phyloP scores from a whole-genome alignment of 2,329 filamentous ascomycete species.

The Beauveria australis region DNA sequence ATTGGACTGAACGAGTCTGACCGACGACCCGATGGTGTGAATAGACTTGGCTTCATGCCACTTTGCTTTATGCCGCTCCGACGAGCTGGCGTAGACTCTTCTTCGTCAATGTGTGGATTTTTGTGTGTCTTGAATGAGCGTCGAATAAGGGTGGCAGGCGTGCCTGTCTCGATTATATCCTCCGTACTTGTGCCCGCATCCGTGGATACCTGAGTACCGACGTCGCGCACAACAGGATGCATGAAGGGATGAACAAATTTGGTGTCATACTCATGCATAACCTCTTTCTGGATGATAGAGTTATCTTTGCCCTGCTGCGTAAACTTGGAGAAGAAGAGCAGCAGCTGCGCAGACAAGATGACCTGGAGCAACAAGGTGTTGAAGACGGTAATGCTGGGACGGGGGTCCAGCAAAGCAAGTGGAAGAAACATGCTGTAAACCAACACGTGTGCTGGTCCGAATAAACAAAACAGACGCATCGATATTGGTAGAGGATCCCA shows the following conservation, averaged over 20 bases:
- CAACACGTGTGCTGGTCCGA: constrained; percentile 88
- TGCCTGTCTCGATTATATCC: constrained; percentile 41
- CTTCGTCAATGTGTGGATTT: constrained; percentile 70
- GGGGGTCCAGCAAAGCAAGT: constrained; percentile 62
- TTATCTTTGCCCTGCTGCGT: constrained; percentile 79
- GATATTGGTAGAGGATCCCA: constrained; percentile 90
- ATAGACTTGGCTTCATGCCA: constrained; percentile 32
- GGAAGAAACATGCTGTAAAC: constrained; percentile 87
- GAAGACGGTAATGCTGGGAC: constrained; percentile 78
- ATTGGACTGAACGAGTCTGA: constrained; percentile 28
- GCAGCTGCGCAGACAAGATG: constrained; percentile 69
- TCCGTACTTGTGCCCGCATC: constrained; percentile 33
- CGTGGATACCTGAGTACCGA: constrained; percentile 67
- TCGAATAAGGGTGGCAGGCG: constrained; percentile 55
- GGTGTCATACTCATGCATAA: constrained; percentile 89
- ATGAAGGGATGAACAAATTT: constrained; percentile 90
- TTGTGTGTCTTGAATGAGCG: constrained; percentile 73
- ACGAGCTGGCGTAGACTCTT: constrained; percentile 32
- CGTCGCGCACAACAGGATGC: constrained; percentile 69
- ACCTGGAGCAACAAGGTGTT: constrained; percentile 70
- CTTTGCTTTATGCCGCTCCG: constrained; percentile 32
- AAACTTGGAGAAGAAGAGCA: constrained; percentile 65
- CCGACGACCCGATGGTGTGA: constrained; percentile 32
- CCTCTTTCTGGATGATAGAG: constrained; percentile 78
- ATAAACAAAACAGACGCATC: constrained; percentile 75